Percentiles rank a stretch among this genome's conserved stretches.
These are phyloP conservation scores for Polychaeton citri DNA, from an alignment of 2,329 filamentous ascomycete genomes.

Conservation along the genomic window DNA sequence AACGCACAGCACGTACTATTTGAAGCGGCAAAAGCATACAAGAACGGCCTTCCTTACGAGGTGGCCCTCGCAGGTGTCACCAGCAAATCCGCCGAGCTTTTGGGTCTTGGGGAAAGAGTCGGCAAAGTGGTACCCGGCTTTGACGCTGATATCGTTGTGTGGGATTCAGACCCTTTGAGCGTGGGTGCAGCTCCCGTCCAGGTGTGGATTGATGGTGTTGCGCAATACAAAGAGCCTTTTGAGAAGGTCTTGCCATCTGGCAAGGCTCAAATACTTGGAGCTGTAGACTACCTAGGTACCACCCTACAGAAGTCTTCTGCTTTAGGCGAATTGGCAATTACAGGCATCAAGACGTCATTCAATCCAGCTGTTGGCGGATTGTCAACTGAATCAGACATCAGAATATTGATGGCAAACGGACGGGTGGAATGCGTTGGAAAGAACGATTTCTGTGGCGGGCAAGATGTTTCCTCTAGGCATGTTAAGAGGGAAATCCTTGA, in stretches of 20 bases:
- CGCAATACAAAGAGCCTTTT: conserved; percentile 39
- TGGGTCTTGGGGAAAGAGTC: conserved; percentile 26
- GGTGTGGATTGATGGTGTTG: conserved; percentile 29
- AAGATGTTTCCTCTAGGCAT: conserved; percentile 33
- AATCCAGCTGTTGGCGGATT: conserved; percentile 25
- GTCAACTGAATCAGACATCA: conserved; percentile 18
- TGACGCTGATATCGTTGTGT: conserved; percentile 31
- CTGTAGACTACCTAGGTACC: conserved; percentile 20
- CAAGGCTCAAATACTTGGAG: conserved; percentile 36
- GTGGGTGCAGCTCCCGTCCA: conserved; percentile 27
- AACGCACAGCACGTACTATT: conserved; percentile 59
- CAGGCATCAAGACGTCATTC: conserved; percentile 40
- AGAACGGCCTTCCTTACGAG: conserved; percentile 28
- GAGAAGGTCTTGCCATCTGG: conserved; percentile 26
- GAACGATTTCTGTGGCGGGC: conserved; percentile 24
- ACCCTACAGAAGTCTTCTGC: not conserved
- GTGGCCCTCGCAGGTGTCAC: conserved; percentile 28
- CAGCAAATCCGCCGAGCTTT: conserved; percentile 25
- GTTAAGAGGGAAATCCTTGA: not conserved
- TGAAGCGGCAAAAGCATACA: conserved; percentile 35
- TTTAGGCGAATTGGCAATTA: conserved; percentile 23
- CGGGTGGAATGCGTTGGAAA: conserved; percentile 43
- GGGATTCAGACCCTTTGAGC: conserved; percentile 30
- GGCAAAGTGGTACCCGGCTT: conserved; percentile 28
- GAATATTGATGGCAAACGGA: conserved; percentile 39